Evolutionary conservation across 441 rosid species (phyloP), one percentile per base, ranked within the genome.

Genomic region (Rhodomyrtus psidioides): DNA sequence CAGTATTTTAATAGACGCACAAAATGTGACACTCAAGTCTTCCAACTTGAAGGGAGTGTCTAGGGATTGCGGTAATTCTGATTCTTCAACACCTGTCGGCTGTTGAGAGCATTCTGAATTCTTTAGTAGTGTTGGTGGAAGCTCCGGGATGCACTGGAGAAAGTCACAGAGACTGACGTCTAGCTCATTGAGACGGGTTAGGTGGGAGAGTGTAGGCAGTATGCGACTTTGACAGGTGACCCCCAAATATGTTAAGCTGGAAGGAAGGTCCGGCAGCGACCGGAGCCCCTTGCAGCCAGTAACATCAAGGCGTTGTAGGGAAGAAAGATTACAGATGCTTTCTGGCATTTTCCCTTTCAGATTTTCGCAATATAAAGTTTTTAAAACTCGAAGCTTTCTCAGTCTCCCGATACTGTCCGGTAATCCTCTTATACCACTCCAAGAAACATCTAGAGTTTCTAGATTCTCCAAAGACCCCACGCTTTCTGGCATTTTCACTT

Each of bases 11-110:
- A 70, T 34, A 70, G n/a, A 39, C 5, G 34, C 15, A 70, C n/a
- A 70, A 4, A 0, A 0, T 9, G 21, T 2, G n/a, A 70, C 1
- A 19, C 9, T 15, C 49, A 70, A 70, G 5, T 10, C 2, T 70
- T 70, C 79, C 79, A 70, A 39, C 49, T 70, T 70, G 49, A 62
- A 17, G 26, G 75, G 75, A 62, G 26, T 30, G 46, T 42, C 46
- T 42, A 6, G 46, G 46, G 14, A 49, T 3, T 49, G 53, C 12
- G 53, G 53, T 49, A 70, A 70, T 39, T 65, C 0, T 39, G 79
- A 21, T 10, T 70, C 49, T 70, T 70, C 49, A 19, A 39, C 24
- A 14, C 21, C 15, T 1, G 0, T 21, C 23, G 2, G 1, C 6
- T 42, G 44, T 23, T 55, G 58, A 3, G 26, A 55, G 13, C 58